Base-by-base conservation (phyloP, 306 rosid genomes). In the Boehmeria nivea region DNA sequence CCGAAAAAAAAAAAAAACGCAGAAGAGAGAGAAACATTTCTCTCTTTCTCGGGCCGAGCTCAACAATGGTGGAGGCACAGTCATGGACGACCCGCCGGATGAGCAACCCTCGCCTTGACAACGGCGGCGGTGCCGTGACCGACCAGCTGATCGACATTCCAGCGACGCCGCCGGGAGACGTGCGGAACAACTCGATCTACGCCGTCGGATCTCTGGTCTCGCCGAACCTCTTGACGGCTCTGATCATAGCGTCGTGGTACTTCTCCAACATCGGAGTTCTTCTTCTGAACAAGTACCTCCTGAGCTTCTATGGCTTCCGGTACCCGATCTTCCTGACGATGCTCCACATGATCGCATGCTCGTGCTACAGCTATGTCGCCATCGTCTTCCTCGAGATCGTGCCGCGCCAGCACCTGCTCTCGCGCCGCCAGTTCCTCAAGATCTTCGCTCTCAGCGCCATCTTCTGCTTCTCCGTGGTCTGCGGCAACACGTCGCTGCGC, bases 401-500 rank as follows among this genome's bases (percentile, higher is more conserved):
- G 0, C 98, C 98, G 3, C 50, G 75, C 15, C 98, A 90, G 22
- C 83, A 78, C 63, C 76, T 90, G 44, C 94, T 75, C 53, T 87
- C 98, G 7, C 75, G 75, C 2, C 67, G 71, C 0, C 98, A 90
- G 81, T 84, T 82, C 48, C 40, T 84, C 18, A 90, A 90, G 84
- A 87, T 90, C 79, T 44, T 90, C 37, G 94, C 95, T 1, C 79
- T 90, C 33, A 65, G 73, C 52, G 74, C 64, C 36, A 87, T 90
- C 51, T 90, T 90, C 76, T 87, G 95, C 70, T 84, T 90, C 78
- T 90, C 98, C 39, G 98, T 90, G 14, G 98, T 90, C 40, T 84
- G 91, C 52, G 98, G 95, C 11, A 90, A 90, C 65, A 87, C 95
- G 7, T 90, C 97, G 0, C 77, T 90, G 18, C 78, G 91, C 44